Conservation (phyloP, 208 protist species). For the Angomonas ambiguus region DNA sequence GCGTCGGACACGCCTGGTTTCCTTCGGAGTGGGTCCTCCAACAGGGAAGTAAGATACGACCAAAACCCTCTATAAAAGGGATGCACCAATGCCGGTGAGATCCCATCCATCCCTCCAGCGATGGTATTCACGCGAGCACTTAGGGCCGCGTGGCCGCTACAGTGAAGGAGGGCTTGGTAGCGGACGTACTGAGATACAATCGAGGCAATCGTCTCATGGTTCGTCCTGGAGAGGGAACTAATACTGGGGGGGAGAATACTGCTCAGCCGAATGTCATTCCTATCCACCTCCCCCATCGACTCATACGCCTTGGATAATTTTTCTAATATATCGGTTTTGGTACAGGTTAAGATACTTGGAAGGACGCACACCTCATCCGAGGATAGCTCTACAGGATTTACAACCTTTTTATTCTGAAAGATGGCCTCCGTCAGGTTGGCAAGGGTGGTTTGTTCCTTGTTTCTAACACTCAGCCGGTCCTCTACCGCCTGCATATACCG, state of each 20-base stretch:
- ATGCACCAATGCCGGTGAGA: slow-evolving; percentile 41
- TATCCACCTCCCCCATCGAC: slow-evolving; percentile 6
- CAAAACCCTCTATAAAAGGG: slow-evolving; percentile 71
- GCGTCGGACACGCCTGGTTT: not conserved
- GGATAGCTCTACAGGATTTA: not conserved
- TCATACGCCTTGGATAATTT: slow-evolving; percentile 31
- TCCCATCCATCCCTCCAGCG: slow-evolving; percentile 18
- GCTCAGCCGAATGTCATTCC: slow-evolving; percentile 23
- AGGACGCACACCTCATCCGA: slow-evolving; percentile 25
- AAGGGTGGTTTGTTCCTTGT: slow-evolving; percentile 28
- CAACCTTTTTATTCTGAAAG: slow-evolving; percentile 10
- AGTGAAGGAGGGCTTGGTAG: slow-evolving; percentile 56
- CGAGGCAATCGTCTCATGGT: slow-evolving; percentile 38
- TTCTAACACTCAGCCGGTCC: slow-evolving; percentile 58
- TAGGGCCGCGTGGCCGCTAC: slow-evolving; percentile 47
- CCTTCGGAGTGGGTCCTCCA: slow-evolving; percentile 5
- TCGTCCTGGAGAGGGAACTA: slow-evolving; percentile 26
- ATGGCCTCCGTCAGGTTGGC: slow-evolving; percentile 11
- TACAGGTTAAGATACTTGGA: slow-evolving; percentile 62
- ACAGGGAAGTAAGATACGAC: slow-evolving; percentile 25
- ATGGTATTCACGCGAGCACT: slow-evolving; percentile 62
- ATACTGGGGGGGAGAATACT: slow-evolving; percentile 22
- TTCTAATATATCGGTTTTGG: slow-evolving; percentile 65
- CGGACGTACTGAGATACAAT: slow-evolving; percentile 72
- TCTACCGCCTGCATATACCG: slow-evolving; percentile 57